These are phyloP conservation scores for Cryphonectria carpinicola DNA, from an alignment of 2,329 filamentous ascomycete genomes.

Conservation along the genomic window DNA sequence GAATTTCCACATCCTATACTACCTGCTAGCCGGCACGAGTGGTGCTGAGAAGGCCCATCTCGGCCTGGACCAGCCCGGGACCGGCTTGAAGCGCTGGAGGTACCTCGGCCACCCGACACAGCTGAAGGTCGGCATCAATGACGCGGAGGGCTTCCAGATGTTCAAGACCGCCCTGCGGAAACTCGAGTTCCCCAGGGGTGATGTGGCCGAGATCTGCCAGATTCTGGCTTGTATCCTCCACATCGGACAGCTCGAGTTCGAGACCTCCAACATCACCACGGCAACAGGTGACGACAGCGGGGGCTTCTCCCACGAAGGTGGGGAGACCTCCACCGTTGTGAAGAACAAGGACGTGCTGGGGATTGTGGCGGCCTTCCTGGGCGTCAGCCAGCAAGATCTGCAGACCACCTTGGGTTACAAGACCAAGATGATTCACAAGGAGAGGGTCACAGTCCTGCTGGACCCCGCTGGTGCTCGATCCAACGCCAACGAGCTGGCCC, in stretches of 20 bases:
- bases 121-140: slow-evolving; percentile 95
- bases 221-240: slow-evolving; percentile 93
- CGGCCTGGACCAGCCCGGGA: slow-evolving; percentile 56
- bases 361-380: slow-evolving; percentile 92
- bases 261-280: slow-evolving; percentile 77
- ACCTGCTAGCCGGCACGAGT: slow-evolving; percentile 90
- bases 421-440: slow-evolving; percentile 93
- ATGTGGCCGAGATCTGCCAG: slow-evolving; percentile 97
- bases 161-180: slow-evolving; percentile 96
- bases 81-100: slow-evolving; percentile 81
- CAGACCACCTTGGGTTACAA: slow-evolving; percentile 92
- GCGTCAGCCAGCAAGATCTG: slow-evolving; percentile 77
- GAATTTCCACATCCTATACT: slow-evolving; percentile 96
- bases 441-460: slow-evolving; percentile 98
- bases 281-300: slow-evolving; percentile 87
- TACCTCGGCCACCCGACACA: slow-evolving; percentile 96
- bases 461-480: slow-evolving; percentile 87
- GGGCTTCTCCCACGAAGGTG: slow-evolving; percentile 94
- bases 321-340: slow-evolving; percentile 80
- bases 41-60: slow-evolving; percentile 88
- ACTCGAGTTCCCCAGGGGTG: slow-evolving; percentile 88
- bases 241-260: slow-evolving; percentile 95
- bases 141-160: slow-evolving; percentile 91
- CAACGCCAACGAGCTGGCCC: slow-evolving; percentile 91
- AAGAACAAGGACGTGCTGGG: slow-evolving; percentile 90